A percentile compares a stretch with the other conserved stretches of the same genome.
Conservation (phyloP, 164 flowering plant species). For the Aristolochia fimbriata region DNA sequence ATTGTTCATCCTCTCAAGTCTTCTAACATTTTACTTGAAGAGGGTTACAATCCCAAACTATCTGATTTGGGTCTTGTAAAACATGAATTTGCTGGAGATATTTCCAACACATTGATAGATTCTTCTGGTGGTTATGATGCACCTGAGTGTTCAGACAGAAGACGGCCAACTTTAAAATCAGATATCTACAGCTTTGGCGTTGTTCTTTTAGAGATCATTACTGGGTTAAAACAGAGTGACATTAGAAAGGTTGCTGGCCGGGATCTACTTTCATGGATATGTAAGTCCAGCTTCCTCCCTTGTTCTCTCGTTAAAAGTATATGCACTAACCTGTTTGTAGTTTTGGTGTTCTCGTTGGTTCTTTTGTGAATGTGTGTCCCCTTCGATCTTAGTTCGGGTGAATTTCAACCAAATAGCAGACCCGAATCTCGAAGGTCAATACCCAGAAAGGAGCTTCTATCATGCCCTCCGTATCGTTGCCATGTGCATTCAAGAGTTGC, state of each 20-base stretch:
- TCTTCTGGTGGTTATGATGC: neutral
- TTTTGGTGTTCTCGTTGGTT: neutral
- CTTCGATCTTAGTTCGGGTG: neutral
- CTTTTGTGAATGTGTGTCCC: neutral
- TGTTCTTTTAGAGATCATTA: neutral
- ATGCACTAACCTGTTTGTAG: neutral
- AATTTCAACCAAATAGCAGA: neutral
- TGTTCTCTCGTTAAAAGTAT: neutral
- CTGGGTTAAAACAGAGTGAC: neutral
- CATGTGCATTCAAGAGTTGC: neutral
- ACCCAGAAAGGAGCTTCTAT: neutral
- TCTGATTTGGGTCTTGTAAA: neutral
- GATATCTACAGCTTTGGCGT: neutral
- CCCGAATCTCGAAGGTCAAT: neutral
- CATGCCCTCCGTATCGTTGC: neutral
- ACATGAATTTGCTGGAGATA: neutral
- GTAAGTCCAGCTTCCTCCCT: neutral
- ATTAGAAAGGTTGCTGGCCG: neutral
- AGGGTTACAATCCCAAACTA: slow-evolving; percentile 1
- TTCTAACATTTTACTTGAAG: neutral
- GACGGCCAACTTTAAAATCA: neutral
- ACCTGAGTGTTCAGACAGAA: neutral
- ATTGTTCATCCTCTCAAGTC: neutral
- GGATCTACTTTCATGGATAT: neutral
- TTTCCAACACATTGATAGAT: neutral